Evolutionary conservation across 192 early-diverging fungal genomes (phyloP).

Genomic region (Linnemannia hyalina): DNA sequence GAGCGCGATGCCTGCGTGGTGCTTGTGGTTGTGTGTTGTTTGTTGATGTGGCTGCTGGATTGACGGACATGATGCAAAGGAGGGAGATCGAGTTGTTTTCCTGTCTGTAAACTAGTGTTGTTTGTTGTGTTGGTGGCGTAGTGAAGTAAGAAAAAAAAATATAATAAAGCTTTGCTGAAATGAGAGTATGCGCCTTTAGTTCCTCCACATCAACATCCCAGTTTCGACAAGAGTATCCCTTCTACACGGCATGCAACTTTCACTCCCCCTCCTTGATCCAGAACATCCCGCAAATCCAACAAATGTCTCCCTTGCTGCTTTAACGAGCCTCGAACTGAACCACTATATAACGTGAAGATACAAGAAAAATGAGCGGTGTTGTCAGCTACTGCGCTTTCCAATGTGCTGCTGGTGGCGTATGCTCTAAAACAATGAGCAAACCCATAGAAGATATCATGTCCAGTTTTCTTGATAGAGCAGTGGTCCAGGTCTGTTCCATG

Average conservation of each 20-base stretch:
- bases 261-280: not conserved
- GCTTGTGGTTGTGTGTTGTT: not conserved
- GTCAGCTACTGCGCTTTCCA: not conserved
- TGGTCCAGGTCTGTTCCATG: not conserved
- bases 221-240: not conserved
- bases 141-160: not conserved
- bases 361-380: not conserved
- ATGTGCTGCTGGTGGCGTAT: not conserved
- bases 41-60: not conserved
- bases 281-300: not conserved
- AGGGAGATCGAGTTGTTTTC: not conserved
- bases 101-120: not conserved
- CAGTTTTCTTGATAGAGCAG: not conserved
- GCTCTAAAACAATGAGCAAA: not conserved
- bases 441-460: not conserved
- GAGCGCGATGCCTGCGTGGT: not conserved
- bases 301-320: slow-evolving; percentile 5
- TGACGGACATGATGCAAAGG: not conserved
- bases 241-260: not conserved
- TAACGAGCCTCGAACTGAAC: slow-evolving; percentile 98
- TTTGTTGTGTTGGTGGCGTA: slow-evolving; percentile 4
- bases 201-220: not conserved
- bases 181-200: not conserved
- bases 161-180: not conserved
- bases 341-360: slow-evolving; percentile 65